Evolutionary conservation across 352 stramenopile species (phyloP).

Genomic region (Aphanomyces invadans): DNA sequence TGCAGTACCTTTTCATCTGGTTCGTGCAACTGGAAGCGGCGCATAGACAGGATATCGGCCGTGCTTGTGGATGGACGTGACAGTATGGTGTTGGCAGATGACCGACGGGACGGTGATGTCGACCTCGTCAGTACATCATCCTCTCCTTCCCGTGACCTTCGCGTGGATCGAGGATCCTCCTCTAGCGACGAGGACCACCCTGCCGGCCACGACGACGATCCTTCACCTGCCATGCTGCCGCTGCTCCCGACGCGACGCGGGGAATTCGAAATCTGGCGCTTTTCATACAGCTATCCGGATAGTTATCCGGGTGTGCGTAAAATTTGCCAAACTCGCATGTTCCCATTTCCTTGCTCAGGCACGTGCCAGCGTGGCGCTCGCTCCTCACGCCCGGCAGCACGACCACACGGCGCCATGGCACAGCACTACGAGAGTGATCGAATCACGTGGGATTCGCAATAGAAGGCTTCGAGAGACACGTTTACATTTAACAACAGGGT

Average conservation of each 20-base stretch:
- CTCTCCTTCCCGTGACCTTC: not conserved
- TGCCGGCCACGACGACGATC: not conserved
- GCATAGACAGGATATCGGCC: not conserved
- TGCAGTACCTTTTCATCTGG: conserved; percentile 3
- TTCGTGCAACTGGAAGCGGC: conserved; percentile 13
- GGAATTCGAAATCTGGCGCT: not conserved
- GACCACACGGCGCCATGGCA: no score
- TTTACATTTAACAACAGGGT: no score
- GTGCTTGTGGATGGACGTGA: not conserved
- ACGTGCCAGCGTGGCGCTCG: no score
- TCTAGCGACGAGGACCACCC: not conserved
- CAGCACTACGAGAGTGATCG: no score
- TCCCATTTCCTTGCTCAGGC: no score
- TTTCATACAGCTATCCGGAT: not conserved
- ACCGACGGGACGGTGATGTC: not conserved
- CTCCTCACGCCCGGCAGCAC: no score
- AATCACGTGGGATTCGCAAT: no score
- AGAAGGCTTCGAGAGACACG: no score
- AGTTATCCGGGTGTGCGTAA: not conserved
- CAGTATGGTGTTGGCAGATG: not conserved
- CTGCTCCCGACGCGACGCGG: not conserved
- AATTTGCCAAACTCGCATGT: no score
- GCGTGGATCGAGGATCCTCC: not conserved
- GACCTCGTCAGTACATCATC: not conserved
- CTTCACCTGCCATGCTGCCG: conserved; percentile 4